Base-by-base conservation (phyloP, 768 basidiomycete genomes). In the Lentinula detonsa region DNA sequence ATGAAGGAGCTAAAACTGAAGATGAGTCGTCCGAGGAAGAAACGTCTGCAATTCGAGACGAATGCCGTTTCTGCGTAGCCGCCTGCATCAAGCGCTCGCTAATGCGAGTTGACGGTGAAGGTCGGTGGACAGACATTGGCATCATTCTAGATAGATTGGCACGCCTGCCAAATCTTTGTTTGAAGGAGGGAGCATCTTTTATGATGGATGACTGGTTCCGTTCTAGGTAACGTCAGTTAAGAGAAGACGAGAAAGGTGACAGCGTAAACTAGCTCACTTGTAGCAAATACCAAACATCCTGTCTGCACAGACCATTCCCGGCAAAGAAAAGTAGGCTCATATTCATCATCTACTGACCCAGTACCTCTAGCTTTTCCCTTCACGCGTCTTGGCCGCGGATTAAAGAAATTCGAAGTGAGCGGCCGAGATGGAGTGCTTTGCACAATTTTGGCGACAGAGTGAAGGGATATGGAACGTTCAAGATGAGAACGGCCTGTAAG, bases 331-430 rank as follows among this genome's bases (percentile, higher is more conserved):
- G 45, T n/a, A 52, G 74, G 68, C 16, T 63, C 69, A 54, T 71
- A 73, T 35, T 72, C 70, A 53, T 68, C 50, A 53, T 69, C 63
- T 39, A 65, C 61, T 39, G 67, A 63, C 48, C 72, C 68, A 51
- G 66, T 62, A 21, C 74, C 78, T 66, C 74, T 81, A 65, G 76
- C 81, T 71, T 86, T 86, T 35, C 83, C 83, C 66, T 84, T 86
- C 56, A 68, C 72, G 58, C 74, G 75, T 60, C 80, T 74, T 8
- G 84, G 79, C 34, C 73, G 72, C 9, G 86, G 86, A 2, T 77
- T 81, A 65, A 85, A 85, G 69, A 86, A 85, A 65, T 84, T 79
- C 9, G 72, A 62, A 1, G 75, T 73, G 18, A 84, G 64, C 2
- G 73, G 63, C 18, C 69, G 67, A 48, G 68, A 71, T 42, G 72